Evolutionary conservation across 1,284 basidiomycete species (phyloP).

Genomic region (Fomitopsis pinicola): DNA sequence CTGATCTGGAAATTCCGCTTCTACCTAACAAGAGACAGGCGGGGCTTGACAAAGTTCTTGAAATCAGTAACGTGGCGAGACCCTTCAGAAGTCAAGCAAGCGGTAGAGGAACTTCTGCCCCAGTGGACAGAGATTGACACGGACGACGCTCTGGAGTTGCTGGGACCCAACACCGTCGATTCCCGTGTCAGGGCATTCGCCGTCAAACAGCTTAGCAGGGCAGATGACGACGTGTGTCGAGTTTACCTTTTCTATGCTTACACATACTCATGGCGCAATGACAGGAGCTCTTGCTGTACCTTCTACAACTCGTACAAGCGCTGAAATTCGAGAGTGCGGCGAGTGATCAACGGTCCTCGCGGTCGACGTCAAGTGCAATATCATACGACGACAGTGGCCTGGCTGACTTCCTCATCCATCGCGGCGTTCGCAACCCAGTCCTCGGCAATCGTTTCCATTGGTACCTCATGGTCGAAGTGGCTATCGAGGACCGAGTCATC

Average conservation of each 20-base stretch:
- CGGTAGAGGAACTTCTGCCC: conserved; percentile 92
- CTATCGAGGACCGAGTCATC: conserved; percentile 72
- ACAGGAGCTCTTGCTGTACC: conserved; percentile 89
- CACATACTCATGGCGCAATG: not conserved
- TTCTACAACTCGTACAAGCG: conserved; percentile 96
- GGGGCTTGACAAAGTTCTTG: conserved; percentile 94
- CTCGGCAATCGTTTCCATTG: conserved; percentile 93
- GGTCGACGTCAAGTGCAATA: conserved; percentile 64
- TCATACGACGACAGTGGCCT: conserved; percentile 83
- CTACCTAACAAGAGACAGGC: conserved; percentile 87
- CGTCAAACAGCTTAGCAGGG: conserved; percentile 84
- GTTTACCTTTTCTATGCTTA: not conserved
- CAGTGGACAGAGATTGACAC: conserved; percentile 98
- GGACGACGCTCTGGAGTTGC: conserved; percentile 92
- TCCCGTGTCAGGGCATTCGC: conserved; percentile 92
- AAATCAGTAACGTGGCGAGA: conserved; percentile 99
- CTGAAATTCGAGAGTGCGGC: conserved; percentile 89
- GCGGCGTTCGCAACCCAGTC: conserved; percentile 79
- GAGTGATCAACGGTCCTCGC: conserved; percentile 63
- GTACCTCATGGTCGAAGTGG: conserved; percentile 96
- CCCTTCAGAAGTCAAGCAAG: conserved; percentile 93
- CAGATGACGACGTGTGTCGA: conserved; percentile 85
- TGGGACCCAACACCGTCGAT: conserved; percentile 90
- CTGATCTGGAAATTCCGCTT: conserved; percentile 99
- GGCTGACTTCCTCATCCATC: conserved; percentile 85